Evolutionary conservation across 2,329 filamentous ascomycete species (phyloP).

Genomic region (Botryotinia narcissicola): DNA sequence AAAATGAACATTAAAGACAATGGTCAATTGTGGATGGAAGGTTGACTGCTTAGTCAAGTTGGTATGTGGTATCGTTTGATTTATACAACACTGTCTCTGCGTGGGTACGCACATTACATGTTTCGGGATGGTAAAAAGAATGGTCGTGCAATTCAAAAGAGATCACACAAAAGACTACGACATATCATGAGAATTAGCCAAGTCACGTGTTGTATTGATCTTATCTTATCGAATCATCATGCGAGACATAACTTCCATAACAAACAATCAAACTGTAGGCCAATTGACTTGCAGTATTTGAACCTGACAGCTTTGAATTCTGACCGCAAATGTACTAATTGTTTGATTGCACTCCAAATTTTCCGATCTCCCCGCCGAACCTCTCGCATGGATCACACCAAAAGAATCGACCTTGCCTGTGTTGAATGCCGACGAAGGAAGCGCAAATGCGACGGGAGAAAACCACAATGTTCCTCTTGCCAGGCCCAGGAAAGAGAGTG

Average conservation of each 20-base stretch:
- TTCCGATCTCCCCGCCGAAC: not conserved
- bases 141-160: not conserved
- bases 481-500: not conserved
- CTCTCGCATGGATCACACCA: not conserved
- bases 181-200: not conserved
- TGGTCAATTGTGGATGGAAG: not conserved
- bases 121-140: not conserved
- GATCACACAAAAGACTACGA: not conserved
- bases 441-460: not conserved
- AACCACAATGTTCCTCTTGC: not conserved
- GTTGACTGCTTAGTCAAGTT: not conserved
- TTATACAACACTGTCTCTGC: not conserved
- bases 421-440: not conserved
- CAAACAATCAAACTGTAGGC: not conserved
- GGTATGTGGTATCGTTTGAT: not conserved
- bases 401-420: constrained; percentile 1
- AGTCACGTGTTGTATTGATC: not conserved
- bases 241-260: not conserved
- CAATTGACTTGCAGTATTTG: not conserved
- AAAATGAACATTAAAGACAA: not conserved
- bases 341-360: too few species aligned
- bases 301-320: not conserved
- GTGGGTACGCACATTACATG: not conserved
- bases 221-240: not conserved
- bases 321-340: not conserved